Percentiles rank a stretch among this genome's conserved stretches.
phyloP scores from a whole-genome alignment of 345 rosid species.

The Dipteronia sinensis region DNA sequence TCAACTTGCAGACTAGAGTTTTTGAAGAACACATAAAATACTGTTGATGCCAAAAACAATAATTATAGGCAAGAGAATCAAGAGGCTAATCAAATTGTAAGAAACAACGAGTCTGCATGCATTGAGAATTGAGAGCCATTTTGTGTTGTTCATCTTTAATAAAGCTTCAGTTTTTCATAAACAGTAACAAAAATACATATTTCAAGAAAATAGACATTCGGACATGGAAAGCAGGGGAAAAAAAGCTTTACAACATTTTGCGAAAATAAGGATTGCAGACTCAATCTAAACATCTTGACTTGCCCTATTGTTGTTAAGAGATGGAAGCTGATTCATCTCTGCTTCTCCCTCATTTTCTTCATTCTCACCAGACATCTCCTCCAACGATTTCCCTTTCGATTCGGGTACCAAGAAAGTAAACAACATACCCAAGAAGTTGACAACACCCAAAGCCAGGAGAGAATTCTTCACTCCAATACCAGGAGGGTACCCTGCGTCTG shows the following conservation, averaged over 20 bases:
- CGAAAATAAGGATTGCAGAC: background rate
- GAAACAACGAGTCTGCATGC: background rate
- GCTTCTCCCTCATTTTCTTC: background rate
- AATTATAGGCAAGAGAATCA: no score
- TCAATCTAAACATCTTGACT: background rate
- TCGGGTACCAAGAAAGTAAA: constrained; percentile 89
- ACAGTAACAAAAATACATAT: no score
- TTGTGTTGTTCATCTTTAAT: background rate
- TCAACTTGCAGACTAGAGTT: background rate
- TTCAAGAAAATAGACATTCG: background rate
- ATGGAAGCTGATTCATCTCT: background rate
- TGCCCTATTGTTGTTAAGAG: background rate
- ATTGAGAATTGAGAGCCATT: background rate
- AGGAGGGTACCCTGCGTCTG: constrained; percentile 86
- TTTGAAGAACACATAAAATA: no score
- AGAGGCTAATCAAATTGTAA: background rate
- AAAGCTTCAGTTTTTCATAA: background rate
- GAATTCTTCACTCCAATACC: constrained; percentile 88
- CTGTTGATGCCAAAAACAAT: background rate
- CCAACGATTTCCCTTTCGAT: constrained; percentile 79
- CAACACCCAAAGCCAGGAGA: constrained; percentile 56
- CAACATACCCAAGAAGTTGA: constrained; percentile 63
- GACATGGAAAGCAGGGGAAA: background rate
- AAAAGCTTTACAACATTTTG: background rate
- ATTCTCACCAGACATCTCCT: constrained; percentile 80